These are phyloP conservation scores for Wallacemonas rigidus DNA, from an alignment of 208 protist genomes.

Conservation along the genomic window DNA sequence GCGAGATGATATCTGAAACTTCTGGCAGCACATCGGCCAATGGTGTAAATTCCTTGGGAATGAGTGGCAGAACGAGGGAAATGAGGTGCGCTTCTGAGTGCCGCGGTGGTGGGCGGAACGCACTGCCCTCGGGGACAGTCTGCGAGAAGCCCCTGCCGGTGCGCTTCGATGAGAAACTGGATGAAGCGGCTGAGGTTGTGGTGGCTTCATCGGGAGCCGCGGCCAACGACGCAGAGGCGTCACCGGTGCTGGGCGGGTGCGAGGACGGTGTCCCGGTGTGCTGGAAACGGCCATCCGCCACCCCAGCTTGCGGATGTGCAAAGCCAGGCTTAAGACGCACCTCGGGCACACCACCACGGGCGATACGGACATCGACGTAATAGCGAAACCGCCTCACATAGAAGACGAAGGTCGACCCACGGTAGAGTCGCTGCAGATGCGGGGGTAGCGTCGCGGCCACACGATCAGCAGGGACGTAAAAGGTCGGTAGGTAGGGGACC, in stretches of 20 bases:
- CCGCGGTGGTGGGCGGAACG: conserved; percentile 54
- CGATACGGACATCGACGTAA: conserved; percentile 74
- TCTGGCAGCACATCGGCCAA: conserved; percentile 75
- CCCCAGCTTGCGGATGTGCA: conserved; percentile 66
- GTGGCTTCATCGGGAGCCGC: too few species aligned
- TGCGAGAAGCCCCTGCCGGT: not conserved
- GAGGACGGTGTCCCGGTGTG: not conserved
- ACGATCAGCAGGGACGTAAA: conserved; percentile 58
- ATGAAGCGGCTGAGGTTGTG: too few species aligned
- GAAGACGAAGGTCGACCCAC: conserved; percentile 52
- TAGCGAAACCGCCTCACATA: conserved; percentile 76
- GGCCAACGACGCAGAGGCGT: too few species aligned
- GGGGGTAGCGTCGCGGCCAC: conserved; percentile 54
- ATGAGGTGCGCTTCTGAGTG: conserved; percentile 84
- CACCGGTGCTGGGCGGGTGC: too few species aligned
- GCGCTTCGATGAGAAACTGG: not conserved
- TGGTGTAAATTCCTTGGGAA: conserved; percentile 62
- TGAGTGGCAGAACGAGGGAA: conserved; percentile 52
- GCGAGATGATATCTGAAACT: conserved; percentile 76
- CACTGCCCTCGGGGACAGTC: conserved; percentile 10
- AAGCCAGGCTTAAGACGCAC: conserved; percentile 68
- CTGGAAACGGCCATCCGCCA: conserved; percentile 48
- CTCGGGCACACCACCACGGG: conserved; percentile 43
- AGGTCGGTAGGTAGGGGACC: conserved; percentile 82
- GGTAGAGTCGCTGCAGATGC: conserved; percentile 50